These are phyloP conservation scores for Bonia amplexicaulis DNA, from an alignment of 176 grass and related monocot species.

Conservation along the genomic window DNA sequence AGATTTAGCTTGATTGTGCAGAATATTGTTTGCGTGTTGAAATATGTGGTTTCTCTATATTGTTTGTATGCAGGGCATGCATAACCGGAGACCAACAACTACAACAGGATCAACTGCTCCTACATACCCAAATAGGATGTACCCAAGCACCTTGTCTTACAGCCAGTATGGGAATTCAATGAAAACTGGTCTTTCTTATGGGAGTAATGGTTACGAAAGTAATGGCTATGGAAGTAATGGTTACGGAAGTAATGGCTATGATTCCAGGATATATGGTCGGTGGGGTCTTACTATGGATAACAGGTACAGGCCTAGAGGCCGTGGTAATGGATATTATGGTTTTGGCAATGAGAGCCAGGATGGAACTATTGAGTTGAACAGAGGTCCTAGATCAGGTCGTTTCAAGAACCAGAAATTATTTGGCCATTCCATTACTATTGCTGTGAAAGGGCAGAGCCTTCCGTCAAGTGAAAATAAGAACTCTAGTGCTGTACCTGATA, in stretches of 20 bases:
- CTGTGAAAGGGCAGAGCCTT: slow-evolving; percentile 60
- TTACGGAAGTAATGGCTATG: slow-evolving; percentile 56
- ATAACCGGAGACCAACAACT: slow-evolving; percentile 43
- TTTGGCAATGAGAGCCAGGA: slow-evolving; percentile 73
- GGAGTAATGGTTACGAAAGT: background rate
- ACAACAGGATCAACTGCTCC: slow-evolving; percentile 48
- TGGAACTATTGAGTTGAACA: slow-evolving; percentile 83
- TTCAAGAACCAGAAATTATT: slow-evolving; percentile 74
- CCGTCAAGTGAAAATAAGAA: slow-evolving; percentile 46
- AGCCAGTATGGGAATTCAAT: slow-evolving; percentile 57
- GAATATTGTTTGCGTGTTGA: background rate
- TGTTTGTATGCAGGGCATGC: slow-evolving; percentile 34
- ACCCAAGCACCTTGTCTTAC: slow-evolving; percentile 55
- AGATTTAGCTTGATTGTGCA: background rate
- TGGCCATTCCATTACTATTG: slow-evolving; percentile 62
- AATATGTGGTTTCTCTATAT: background rate
- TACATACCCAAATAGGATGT: slow-evolving; percentile 68
- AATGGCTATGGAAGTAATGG: background rate
- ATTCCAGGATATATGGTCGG: slow-evolving; percentile 64
- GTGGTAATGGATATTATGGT: slow-evolving; percentile 57
- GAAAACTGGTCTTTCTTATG: slow-evolving; percentile 51
- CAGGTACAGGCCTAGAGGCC: slow-evolving; percentile 71
- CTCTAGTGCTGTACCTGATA: slow-evolving; percentile 47
- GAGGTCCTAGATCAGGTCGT: slow-evolving; percentile 74
- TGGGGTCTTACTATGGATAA: slow-evolving; percentile 55